Percentiles rank a stretch among this genome's conserved stretches.
Conservation (phyloP, 768 basidiomycete species). For the Suillus occidentalis region DNA sequence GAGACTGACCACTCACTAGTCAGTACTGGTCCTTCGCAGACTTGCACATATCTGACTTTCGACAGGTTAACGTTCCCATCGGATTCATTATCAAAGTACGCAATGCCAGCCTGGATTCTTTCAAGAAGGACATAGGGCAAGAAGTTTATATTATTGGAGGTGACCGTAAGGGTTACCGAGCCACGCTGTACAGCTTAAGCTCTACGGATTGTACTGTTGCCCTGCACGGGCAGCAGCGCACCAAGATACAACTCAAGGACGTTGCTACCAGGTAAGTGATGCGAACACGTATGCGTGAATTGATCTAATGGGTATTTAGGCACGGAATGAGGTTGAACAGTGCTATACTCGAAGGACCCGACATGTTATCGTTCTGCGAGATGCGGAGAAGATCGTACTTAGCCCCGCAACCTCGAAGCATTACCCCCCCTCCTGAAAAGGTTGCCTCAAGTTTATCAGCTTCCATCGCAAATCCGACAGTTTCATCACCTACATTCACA, state of each 20-base stretch:
- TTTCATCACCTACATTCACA: too few relatives aligned
- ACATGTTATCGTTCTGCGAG: not conserved
- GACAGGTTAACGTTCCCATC: not conserved
- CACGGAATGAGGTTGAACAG: not conserved
- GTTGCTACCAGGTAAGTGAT: not conserved
- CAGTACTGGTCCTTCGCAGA: not conserved
- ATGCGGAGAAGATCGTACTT: not conserved
- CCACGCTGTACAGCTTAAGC: not conserved
- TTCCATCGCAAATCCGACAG: not conserved
- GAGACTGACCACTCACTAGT: not conserved
- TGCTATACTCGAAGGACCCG: not conserved
- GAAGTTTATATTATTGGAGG: not conserved
- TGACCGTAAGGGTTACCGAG: not conserved
- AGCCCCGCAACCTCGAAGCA: not conserved
- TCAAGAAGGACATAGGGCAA: not conserved
- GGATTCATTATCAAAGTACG: not conserved
- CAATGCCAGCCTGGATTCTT: not conserved
- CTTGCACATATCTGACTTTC: not conserved
- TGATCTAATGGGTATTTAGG: not conserved
- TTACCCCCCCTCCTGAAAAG: not conserved
- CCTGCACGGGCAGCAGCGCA: not conserved
- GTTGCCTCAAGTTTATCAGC: not conserved
- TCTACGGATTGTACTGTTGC: not conserved
- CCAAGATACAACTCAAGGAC: not conserved
- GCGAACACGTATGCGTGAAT: too few relatives aligned